These are phyloP conservation scores for Fusarium pseudocircinatum DNA, from an alignment of 2,329 filamentous ascomycete species.

Conservation along the genomic window DNA sequence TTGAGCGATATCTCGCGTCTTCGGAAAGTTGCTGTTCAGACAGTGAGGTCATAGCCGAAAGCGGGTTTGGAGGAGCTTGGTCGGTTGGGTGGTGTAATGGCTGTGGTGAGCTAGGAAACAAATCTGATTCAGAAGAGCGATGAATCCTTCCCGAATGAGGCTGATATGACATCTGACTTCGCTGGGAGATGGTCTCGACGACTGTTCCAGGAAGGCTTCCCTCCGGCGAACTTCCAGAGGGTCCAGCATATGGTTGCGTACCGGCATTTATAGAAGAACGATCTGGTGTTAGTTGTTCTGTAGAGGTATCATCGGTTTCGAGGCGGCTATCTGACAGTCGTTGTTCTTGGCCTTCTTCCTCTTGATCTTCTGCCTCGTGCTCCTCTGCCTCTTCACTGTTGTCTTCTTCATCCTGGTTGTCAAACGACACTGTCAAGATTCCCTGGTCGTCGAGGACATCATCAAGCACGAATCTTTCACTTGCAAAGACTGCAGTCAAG, in stretches of 20 bases:
- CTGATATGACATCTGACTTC: slow-evolving; percentile 8
- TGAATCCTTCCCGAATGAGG: background rate
- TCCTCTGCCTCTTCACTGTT: background rate
- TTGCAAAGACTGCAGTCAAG: background rate
- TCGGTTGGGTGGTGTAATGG: background rate
- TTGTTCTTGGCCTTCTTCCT: background rate
- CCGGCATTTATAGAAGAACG: background rate
- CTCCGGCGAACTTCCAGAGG: background rate
- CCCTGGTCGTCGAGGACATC: background rate
- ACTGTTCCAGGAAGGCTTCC: background rate
- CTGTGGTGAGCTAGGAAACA: background rate
- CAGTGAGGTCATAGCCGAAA: background rate
- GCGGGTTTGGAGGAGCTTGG: background rate
- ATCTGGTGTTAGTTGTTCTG: background rate
- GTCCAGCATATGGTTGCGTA: background rate
- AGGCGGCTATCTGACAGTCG: background rate
- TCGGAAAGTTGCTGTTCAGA: background rate
- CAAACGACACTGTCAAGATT: background rate
- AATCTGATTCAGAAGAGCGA: background rate
- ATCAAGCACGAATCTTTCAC: background rate
- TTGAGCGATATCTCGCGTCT: background rate
- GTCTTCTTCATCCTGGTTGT: background rate
- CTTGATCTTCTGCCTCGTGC: background rate
- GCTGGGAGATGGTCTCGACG: slow-evolving; percentile 5
- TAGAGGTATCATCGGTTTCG: background rate